Conservation (phyloP, 1,284 basidiomycete species). For the Austroboletus novae-zelandiae region DNA sequence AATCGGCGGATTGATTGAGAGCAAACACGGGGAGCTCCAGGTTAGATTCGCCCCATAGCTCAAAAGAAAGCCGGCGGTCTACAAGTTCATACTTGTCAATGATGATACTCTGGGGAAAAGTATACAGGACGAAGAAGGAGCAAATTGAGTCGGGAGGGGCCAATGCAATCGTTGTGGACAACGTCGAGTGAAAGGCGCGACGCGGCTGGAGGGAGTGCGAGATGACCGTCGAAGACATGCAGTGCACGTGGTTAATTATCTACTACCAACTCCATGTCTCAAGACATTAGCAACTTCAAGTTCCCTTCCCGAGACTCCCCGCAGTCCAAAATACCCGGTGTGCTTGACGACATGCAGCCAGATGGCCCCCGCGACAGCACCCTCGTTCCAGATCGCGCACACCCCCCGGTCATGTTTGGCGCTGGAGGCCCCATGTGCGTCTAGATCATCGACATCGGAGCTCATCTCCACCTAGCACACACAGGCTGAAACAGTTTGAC, state of each 20-base stretch:
- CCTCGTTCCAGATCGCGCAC: constrained; percentile 13
- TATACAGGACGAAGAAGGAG: constrained; percentile 28
- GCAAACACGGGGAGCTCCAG: constrained; percentile 35
- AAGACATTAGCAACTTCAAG: constrained; percentile 14
- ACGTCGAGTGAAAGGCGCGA: constrained; percentile 31
- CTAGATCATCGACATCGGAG: neutral
- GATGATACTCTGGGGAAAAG: constrained; percentile 27
- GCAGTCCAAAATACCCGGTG: constrained; percentile 10
- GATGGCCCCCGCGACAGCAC: constrained; percentile 17
- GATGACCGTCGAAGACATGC: constrained; percentile 20
- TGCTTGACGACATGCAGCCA: constrained; percentile 32
- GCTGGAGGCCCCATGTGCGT: constrained; percentile 34
- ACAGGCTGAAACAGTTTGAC: constrained; percentile 77
- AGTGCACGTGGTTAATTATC: neutral
- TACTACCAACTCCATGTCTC: constrained; percentile 11
- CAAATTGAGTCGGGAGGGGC: constrained; percentile 12
- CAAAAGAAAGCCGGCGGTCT: constrained; percentile 27
- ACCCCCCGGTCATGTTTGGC: constrained; percentile 28
- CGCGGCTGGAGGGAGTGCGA: constrained; percentile 22
- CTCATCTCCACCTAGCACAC: neutral
- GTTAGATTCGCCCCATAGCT: constrained; percentile 33
- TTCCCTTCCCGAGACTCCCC: constrained; percentile 13
- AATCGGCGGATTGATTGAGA: constrained; percentile 18
- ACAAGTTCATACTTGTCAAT: constrained; percentile 31
- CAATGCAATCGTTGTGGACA: constrained; percentile 25